Evolutionary conservation across 2,329 filamentous ascomycete species (phyloP), one percentile per base, ranked within the genome.

Genomic region (Fusarium hainanense): DNA sequence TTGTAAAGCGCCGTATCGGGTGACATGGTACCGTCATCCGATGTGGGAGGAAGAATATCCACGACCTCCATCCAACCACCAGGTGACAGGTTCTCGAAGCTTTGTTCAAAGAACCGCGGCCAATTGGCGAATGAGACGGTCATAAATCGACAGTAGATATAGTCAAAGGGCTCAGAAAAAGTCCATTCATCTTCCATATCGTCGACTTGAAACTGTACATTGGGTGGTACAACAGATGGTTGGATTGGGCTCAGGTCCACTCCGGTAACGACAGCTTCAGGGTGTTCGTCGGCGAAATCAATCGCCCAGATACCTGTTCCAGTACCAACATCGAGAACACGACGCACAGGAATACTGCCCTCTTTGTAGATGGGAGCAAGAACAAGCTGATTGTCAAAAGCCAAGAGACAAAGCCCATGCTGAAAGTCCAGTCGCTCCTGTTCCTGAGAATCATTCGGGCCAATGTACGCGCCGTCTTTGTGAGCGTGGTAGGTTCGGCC

Each of bases 301-400:
- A 75, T 71, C 5, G 74, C 66, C 73, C 75, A 77, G 7, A 69
- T 64, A 4, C 73, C 73, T 6, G 71, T 76, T 8, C 74, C 73
- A 0, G 74, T 76, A 2, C 74, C 74, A 1, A 64, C 44, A n/a
- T 76, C 74, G 1, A 76, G 65, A 11, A 76, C 73, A 2, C 71
- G 64, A 21, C 55, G 57, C 2, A 65, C 43, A 0, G 42, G 47
- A n/a, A 18, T 25, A 13, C 30, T 20, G 1, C n/a, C 44, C 8
- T 43, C 25, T 14, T 18, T 16, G 21, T 37, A 51, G 2, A 66
- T 52, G 4, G 75, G 76, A 3, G 66, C 63, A 10, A 71, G 47
- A 43, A 63, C 54, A 12, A 77, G 57, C 49, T 67, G 71, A 6
- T 73, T 66, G 6, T 74, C 70, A 13, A 77, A 71, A 2, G 75